These are phyloP conservation scores for Mycosarcoma maydis DNA, from an alignment of 1,284 basidiomycete genomes.

Conservation along the genomic window DNA sequence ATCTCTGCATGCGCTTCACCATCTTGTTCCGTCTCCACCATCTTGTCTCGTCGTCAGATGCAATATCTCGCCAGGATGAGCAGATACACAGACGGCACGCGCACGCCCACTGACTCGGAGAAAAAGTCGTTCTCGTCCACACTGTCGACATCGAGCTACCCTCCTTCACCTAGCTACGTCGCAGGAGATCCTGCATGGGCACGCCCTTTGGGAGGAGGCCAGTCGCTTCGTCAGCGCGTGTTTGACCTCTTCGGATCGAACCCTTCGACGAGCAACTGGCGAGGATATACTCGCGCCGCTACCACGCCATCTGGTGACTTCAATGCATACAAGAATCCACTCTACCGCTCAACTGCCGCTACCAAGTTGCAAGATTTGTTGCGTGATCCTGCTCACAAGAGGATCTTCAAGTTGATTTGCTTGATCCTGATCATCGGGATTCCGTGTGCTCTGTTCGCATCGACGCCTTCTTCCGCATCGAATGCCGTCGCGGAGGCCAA, in stretches of 20 bases:
- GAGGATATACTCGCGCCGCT: slow-evolving; percentile 5
- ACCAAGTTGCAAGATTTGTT: not conserved
- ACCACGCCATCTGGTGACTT: not conserved
- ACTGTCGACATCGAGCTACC: slow-evolving; percentile 12
- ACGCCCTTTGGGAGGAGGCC: not conserved
- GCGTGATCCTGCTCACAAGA: slow-evolving; percentile 9
- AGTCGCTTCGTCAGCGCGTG: slow-evolving; percentile 10
- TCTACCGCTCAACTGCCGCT: not conserved
- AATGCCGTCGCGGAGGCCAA: not conserved
- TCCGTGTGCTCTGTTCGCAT: slow-evolving; percentile 6
- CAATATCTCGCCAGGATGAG: too few species aligned
- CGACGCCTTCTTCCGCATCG: not conserved
- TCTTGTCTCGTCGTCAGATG: too few species aligned
- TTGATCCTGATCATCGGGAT: slow-evolving; percentile 11
- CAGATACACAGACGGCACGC: not conserved
- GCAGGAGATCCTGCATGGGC: slow-evolving; percentile 13
- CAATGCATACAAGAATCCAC: not conserved
- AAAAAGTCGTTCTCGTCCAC: not conserved
- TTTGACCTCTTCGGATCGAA: slow-evolving; percentile 5
- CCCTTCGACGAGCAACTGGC: too few species aligned
- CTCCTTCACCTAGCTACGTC: slow-evolving; percentile 13
- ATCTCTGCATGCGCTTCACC: too few species aligned
- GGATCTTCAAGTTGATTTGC: slow-evolving; percentile 11
- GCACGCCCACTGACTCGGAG: not conserved
- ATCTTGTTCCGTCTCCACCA: not conserved